Percentiles rank a stretch among this genome's conserved stretches.
These are phyloP conservation scores for Fusarium piperis DNA, from an alignment of 2,329 filamentous ascomycete genomes.

Conservation along the genomic window DNA sequence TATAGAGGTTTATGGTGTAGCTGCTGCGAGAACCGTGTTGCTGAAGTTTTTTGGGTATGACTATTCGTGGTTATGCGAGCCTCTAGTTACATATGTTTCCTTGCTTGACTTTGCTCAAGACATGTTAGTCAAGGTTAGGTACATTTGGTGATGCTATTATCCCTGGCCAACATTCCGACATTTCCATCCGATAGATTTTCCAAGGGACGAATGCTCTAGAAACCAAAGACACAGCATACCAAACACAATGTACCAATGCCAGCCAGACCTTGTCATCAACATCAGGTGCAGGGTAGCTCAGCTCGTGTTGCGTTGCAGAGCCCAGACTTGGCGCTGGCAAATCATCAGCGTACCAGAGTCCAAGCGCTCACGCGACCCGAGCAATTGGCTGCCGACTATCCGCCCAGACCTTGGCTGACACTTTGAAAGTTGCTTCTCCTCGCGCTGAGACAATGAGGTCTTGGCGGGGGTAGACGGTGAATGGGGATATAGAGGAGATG, in stretches of 20 bases:
- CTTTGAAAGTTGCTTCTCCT: background rate
- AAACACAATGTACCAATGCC: background rate
- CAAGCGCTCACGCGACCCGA: conserved; percentile 21
- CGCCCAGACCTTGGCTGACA: conserved; percentile 12
- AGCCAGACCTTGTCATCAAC: background rate
- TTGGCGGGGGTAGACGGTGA: background rate
- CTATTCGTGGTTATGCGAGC: background rate
- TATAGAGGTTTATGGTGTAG: background rate
- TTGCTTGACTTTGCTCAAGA: background rate
- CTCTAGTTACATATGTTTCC: background rate
- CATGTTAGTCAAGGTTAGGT: background rate
- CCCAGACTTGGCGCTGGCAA: background rate
- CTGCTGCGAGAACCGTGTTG: background rate
- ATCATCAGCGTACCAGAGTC: background rate
- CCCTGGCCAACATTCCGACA: background rate
- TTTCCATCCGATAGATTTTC: background rate
- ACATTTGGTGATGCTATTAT: background rate
- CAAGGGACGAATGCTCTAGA: background rate
- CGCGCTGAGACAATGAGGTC: background rate
- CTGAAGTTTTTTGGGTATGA: background rate
- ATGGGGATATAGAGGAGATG: background rate
- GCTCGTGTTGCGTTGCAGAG: background rate
- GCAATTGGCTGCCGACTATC: background rate
- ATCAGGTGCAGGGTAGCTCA: background rate
- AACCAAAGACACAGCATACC: background rate